These are phyloP conservation scores for thale cress (Arabidopsis thaliana) DNA, from an alignment of 345 rosid species.

Conservation along the genomic window TAIR10.1 NC_003070.9:22021001-22021500, in stretches of 20 bases:
- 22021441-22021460: not conserved
- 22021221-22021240: not conserved
- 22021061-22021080: conserved; percentile 98
- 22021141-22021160: conserved; percentile 99
- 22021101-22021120: conserved; percentile 99
- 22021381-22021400: conserved; percentile 91
- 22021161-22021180: conserved; percentile 55
- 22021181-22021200: not conserved
- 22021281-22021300: not conserved
- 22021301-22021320: not conserved
- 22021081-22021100: conserved; percentile 99
- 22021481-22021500: not conserved
- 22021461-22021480: not conserved
- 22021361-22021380: conserved; percentile 87
- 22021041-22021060: conserved; percentile 90
- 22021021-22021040: conserved; percentile 85
- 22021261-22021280: not conserved
- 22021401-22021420: conserved; percentile 93
- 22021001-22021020: conserved; percentile 70
- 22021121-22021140: conserved; percentile 98
- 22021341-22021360: conserved; percentile 79
- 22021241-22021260: not conserved
- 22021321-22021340: not conserved
- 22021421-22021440: conserved; percentile 60
- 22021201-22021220: not conserved